Evolutionary conservation across 2,329 filamentous ascomycete species (phyloP).

Genomic region (Talaromyces amestolkiae): DNA sequence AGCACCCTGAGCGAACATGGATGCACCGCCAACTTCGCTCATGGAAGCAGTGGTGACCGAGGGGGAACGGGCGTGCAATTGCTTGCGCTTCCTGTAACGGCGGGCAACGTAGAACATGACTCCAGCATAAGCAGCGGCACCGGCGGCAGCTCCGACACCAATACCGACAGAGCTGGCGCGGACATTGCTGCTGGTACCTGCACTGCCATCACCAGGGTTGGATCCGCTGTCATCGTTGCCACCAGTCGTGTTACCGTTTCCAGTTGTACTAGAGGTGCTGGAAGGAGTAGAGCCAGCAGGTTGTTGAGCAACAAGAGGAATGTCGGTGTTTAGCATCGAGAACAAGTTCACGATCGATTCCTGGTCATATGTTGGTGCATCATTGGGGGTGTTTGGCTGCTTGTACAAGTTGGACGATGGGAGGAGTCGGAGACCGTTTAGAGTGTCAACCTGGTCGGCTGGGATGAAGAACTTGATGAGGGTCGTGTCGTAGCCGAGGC

Average conservation of each 20-base stretch:
- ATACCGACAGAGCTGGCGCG: conserved; percentile 59
- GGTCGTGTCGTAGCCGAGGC: conserved; percentile 76
- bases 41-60: conserved; percentile 66
- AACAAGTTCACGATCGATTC: conserved; percentile 69
- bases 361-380: conserved; percentile 19
- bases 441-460: conserved; percentile 62
- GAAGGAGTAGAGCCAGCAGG: conserved; percentile 1
- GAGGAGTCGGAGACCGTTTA: conserved; percentile 68
- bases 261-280: conserved; percentile 44
- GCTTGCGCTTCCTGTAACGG: conserved; percentile 82
- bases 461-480: conserved; percentile 76
- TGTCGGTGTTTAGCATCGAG: conserved; percentile 76
- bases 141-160: conserved; percentile 71
- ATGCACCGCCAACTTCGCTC: conserved; percentile 59
- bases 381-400: conserved; percentile 51
- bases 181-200: conserved; percentile 39
- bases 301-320: conserved; percentile 59
- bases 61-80: conserved; percentile 72
- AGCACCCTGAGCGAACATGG: conserved; percentile 35
- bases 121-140: conserved; percentile 83
- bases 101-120: conserved; percentile 93
- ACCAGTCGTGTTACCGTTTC: conserved; percentile 36
- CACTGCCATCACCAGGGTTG: conserved; percentile 47
- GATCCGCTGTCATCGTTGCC: conserved; percentile 31
- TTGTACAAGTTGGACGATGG: conserved; percentile 74